Base-by-base conservation (phyloP, 75 land plant genomes). In the Ceratopteris richardii region DNA sequence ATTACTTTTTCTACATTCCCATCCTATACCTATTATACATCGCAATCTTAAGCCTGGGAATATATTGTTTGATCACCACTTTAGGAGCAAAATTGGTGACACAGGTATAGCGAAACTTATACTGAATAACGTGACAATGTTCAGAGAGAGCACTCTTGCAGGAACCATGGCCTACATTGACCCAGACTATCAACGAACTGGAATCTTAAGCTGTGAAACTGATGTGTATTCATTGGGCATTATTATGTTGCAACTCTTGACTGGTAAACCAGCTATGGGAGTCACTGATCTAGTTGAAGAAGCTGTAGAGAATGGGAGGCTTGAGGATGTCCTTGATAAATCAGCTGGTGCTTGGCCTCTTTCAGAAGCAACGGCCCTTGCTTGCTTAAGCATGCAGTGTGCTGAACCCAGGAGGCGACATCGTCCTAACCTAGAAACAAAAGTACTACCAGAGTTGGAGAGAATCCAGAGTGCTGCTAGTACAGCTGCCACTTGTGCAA, bases 21-120 rank as follows among this genome's bases (percentile, higher is more conserved):
- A 31, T 31, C 77, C 77, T 16, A 48, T 50, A 25, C 68, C 74
- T 10, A 37, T 67, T 1, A 60, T 74, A 6, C 77, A 67, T 31
- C 66, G 77, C 0, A 65, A 67, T 65, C 65, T 74, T 29, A 74
- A 74, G 31, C 77, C 71, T 7, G 61, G 51, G 17, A 67, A 74
- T 58, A 58, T 74, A 5, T 56, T 74, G 51, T 66, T 74, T 4
- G 77, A 74, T 42, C 62, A 58, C 30, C 61, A 63, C 51, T 54
- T 60, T 20, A 48, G 31, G 2, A 68, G 72, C 61, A 74, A 74
- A 47, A 51, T 74, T 17, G 44, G 60, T 12, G 77, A 74, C 19
- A 72, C 68, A 13, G 77, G 77, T 10, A 60, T 67, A 9, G 72
- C 77, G 13, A 63, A 70, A n/a, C 72, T 74, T 0, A 27, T 67